A percentile compares a stretch with the other conserved stretches of the same genome.
phyloP scores from a whole-genome alignment of 148 eudicot genomes.

The Spergularia bocconei region DNA sequence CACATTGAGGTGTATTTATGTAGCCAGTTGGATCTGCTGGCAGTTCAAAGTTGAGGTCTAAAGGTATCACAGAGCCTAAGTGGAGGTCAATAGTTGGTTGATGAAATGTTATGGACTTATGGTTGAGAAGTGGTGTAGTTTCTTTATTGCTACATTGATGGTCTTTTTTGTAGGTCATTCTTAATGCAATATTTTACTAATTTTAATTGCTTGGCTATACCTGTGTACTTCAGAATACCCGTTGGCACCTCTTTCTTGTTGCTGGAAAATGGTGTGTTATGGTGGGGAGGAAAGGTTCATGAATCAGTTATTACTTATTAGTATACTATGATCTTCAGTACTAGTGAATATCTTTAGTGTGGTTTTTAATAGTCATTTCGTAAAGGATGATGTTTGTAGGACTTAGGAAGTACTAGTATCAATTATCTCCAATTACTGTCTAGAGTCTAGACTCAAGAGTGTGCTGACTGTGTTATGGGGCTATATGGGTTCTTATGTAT shows the following conservation, averaged over 20 bases:
- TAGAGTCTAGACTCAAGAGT: no score
- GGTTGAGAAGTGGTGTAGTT: neutral
- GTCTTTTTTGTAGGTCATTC: neutral
- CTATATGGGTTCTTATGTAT: no score
- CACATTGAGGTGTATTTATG: neutral
- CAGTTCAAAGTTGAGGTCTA: neutral
- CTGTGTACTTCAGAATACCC: neutral
- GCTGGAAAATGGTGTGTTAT: neutral
- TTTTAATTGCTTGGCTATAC: neutral
- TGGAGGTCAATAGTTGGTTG: neutral
- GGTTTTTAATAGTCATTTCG: neutral
- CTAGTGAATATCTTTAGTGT: neutral
- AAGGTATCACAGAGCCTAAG: neutral
- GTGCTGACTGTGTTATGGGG: no score
- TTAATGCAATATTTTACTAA: neutral
- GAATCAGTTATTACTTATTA: neutral
- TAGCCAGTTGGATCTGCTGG: neutral
- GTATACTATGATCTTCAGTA: neutral
- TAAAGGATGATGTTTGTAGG: neutral
- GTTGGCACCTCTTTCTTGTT: neutral
- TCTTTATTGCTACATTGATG: constrained; percentile 1
- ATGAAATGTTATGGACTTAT: neutral
- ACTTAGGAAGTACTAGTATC: neutral
- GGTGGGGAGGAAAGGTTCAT: neutral
- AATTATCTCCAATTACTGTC: no score